Conservation (phyloP, 2,329 filamentous ascomycete species). For the Beauveria scarabaeidicola region DNA sequence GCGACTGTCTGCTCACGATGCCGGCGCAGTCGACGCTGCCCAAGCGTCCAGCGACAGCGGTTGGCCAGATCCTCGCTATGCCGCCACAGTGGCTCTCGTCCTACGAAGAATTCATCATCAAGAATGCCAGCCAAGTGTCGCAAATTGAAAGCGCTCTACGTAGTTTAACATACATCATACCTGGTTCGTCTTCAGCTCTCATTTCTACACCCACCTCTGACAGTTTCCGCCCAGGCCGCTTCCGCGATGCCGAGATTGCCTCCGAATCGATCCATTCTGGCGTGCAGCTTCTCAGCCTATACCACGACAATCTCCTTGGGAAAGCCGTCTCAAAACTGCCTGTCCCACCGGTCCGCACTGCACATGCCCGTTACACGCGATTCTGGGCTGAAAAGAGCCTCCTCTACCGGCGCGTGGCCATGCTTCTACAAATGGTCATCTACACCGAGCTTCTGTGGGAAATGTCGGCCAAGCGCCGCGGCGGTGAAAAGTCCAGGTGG, state of each 20-base stretch:
- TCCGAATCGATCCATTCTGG: slow-evolving; percentile 86
- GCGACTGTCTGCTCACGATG: background rate
- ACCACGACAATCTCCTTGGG: slow-evolving; percentile 81
- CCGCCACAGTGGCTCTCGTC: slow-evolving; percentile 59
- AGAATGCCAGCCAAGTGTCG: slow-evolving; percentile 86
- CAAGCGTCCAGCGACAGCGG: slow-evolving; percentile 16
- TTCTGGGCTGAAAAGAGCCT: slow-evolving; percentile 56
- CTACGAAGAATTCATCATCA: slow-evolving; percentile 87
- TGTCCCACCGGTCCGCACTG: slow-evolving; percentile 43
- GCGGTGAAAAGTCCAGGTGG: slow-evolving; percentile 75
- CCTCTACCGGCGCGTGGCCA: slow-evolving; percentile 72
- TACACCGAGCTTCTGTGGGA: slow-evolving; percentile 97
- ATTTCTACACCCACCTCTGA: background rate
- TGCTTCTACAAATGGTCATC: slow-evolving; percentile 79
- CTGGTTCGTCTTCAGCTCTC: slow-evolving; percentile 41
- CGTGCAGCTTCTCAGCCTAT: slow-evolving; percentile 82
- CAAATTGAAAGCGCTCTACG: slow-evolving; percentile 91
- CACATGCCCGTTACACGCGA: slow-evolving; percentile 57
- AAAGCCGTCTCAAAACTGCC: slow-evolving; percentile 51
- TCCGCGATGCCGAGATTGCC: slow-evolving; percentile 86
- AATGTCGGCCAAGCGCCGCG: slow-evolving; percentile 84
- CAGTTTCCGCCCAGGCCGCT: slow-evolving; percentile 51
- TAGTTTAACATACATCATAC: slow-evolving; percentile 92
- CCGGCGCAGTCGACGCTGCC: slow-evolving; percentile 10
- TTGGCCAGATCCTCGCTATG: slow-evolving; percentile 40